phyloP scores from a whole-genome alignment of 1,284 basidiomycete species.

The Apiotrichum veenhuisii region DNA sequence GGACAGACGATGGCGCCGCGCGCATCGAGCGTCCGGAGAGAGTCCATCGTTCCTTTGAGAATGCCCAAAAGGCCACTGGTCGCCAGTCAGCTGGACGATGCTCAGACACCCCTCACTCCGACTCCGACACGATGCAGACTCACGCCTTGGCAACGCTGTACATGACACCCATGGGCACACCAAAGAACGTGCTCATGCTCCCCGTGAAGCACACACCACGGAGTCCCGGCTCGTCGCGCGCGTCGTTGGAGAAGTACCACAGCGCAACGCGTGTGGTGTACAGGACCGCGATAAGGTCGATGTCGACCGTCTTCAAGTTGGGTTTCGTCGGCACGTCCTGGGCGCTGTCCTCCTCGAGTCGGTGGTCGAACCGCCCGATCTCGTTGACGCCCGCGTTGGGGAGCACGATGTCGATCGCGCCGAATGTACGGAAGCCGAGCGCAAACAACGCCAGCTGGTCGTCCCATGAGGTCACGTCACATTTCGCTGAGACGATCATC shows the following conservation, averaged over 20 bases:
- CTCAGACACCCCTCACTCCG: no score
- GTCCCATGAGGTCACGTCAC: conserved; percentile 5
- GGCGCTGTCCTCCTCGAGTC: background rate
- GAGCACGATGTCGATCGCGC: conserved; percentile 8
- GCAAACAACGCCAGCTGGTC: conserved; percentile 6
- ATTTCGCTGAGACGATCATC: conserved; percentile 20
- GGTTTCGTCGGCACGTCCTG: background rate
- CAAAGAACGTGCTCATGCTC: conserved; percentile 1
- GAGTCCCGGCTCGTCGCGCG: background rate
- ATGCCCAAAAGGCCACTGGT: conserved; percentile 3
- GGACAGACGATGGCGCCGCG: background rate
- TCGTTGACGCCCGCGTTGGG: conserved; percentile 6
- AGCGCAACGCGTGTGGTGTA: conserved; percentile 5
- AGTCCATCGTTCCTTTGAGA: background rate
- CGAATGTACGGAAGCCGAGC: conserved; percentile 1
- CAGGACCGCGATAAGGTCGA: conserved; percentile 5
- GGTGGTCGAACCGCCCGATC: conserved; percentile 12
- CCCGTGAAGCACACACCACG: background rate
- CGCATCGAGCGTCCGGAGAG: background rate
- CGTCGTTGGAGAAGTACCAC: conserved; percentile 5
- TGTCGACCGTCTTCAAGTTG: conserved; percentile 3
- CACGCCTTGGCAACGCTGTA: conserved; percentile 5
- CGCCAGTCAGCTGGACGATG: background rate
- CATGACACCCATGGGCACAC: background rate
- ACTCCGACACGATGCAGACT: background rate